Conservation (phyloP, 257 asterid species). For the Coffea eugenioides region DNA sequence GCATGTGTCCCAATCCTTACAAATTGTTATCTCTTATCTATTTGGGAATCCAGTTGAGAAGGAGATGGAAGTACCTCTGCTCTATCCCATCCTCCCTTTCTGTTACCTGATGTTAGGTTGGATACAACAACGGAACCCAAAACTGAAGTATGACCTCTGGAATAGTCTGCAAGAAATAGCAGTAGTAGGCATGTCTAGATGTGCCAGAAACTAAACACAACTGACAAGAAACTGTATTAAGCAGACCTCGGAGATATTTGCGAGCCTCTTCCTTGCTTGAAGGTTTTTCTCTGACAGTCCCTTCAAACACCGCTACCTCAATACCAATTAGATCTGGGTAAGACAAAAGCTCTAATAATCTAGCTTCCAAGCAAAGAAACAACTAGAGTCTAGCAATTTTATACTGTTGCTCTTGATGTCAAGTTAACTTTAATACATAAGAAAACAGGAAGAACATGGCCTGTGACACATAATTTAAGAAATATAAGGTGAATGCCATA, state of each 20-base stretch:
- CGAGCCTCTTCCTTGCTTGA: slow-evolving; percentile 70
- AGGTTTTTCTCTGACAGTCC: slow-evolving; percentile 78
- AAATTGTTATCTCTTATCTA: neutral
- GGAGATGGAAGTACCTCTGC: slow-evolving; percentile 58
- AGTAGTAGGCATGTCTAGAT: slow-evolving; percentile 5
- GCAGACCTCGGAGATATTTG: slow-evolving; percentile 59
- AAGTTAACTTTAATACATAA: too few relatives aligned
- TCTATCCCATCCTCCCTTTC: slow-evolving; percentile 78
- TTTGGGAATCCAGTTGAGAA: neutral
- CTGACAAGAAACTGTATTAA: slow-evolving; percentile 13
- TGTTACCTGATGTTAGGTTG: slow-evolving; percentile 62
- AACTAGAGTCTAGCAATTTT: neutral
- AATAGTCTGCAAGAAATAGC: slow-evolving; percentile 49
- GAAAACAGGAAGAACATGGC: too few relatives aligned
- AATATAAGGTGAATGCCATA: neutral
- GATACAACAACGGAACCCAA: slow-evolving; percentile 77
- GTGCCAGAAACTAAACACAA: neutral
- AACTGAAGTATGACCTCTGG: slow-evolving; percentile 73
- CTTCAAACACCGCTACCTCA: slow-evolving; percentile 86
- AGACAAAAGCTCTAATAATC: slow-evolving; percentile 35
- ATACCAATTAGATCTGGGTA: slow-evolving; percentile 45
- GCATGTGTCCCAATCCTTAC: neutral
- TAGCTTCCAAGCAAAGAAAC: slow-evolving; percentile 23
- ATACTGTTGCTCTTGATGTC: too few relatives aligned
- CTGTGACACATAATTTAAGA: neutral